Evolutionary conservation across 208 protist species (phyloP), one percentile per base, ranked within the genome.

Genomic region (Trypanosoma avium): DNA sequence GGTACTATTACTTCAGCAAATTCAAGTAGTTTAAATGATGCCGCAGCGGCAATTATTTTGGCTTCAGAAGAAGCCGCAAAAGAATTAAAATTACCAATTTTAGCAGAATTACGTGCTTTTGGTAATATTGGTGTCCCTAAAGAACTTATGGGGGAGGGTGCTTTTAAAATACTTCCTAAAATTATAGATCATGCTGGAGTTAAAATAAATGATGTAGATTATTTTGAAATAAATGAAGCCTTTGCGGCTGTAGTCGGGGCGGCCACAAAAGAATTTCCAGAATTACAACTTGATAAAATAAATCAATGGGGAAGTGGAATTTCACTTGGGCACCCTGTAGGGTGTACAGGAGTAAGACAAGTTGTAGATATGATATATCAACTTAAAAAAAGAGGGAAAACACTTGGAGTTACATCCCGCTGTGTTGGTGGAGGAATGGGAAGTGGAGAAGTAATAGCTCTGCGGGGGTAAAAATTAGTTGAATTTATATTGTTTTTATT

Each of bases 151-250:
- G 78, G 90, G 57, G 93, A 92, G 30, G 86, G 94, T 40, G 96
- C 97, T 35, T 81, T 92, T 29, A 67, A 81, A 32, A 94, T 97
- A 36, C 81, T 96, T 27, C 83, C 88, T 17, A 91, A 88, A 38
- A 78, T 95, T 19, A 75, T 98, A 17, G 58, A 82, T 15, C 58
- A 69, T 29, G 65, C 74, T 1, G 56, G 60, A 54, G 32, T 97
- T 6, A 69, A 73, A 46, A 62, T 86, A 12, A 19, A 50, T 12
- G 75, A 98, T 35, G 76, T 98, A 21, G 85, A 95, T 72, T 91
- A 83, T 50, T 98, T 81, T 62, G 97, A 98, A 49, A 89, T 99
- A 60, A 99, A 99, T 81, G 98, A 99, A 82, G 97, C 97, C 45
- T 99, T 99, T 80, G 80, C 92, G 15, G 92, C 89, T n/a, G 96